phyloP scores from a whole-genome alignment of 169 alveolate genomes.

The Plasmodium vivax region DNA sequence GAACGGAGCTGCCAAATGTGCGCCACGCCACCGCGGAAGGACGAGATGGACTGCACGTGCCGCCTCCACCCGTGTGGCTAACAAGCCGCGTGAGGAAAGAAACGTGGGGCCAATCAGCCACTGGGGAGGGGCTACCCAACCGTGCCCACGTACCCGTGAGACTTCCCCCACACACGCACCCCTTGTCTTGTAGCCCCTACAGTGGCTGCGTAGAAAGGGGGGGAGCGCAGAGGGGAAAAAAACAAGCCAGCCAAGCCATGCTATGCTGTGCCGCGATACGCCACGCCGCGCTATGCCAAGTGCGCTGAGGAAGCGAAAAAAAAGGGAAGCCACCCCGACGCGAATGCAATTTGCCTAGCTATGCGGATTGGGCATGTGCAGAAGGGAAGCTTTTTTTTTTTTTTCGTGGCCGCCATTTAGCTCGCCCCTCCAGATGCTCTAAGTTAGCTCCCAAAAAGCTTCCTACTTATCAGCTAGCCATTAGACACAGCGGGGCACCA shows the following conservation, averaged over 20 bases:
- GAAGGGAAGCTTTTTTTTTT: neutral
- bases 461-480: neutral
- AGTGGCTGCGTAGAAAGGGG: neutral
- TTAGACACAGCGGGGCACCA: neutral
- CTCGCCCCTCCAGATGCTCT: neutral
- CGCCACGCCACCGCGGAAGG: neutral
- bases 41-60: neutral
- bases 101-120: neutral
- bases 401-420: neutral
- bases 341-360: neutral
- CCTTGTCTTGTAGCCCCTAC: neutral
- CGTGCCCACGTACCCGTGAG: neutral
- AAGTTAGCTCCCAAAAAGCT: neutral
- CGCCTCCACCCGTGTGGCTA: neutral
- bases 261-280: too few species aligned
- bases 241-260: neutral
- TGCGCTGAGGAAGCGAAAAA: neutral
- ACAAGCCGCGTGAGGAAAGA: neutral
- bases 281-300: neutral
- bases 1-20: neutral
- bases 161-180: neutral
- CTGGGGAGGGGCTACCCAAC: neutral
- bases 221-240: neutral
- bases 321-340: neutral
- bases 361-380: neutral